Conservation (phyloP, 2,329 filamentous ascomycete genomes). For the Phialocephala subalpina region DNA sequence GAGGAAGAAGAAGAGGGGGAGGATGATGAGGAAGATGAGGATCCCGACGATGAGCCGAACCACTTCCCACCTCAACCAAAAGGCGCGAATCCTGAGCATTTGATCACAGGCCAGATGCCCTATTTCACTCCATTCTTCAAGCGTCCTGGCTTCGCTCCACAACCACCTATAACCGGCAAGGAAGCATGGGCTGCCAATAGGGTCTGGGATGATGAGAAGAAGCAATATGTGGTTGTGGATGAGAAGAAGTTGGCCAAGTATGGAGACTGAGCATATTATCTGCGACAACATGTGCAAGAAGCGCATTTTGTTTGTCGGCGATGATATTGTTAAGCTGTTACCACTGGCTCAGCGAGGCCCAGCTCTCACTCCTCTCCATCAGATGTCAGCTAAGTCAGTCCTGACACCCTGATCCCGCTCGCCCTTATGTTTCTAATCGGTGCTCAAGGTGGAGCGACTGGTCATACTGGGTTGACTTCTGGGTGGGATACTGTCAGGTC, state of each 20-base stretch:
- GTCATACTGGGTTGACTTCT: too few relatives aligned
- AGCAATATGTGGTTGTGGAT: background rate
- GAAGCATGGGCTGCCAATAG: background rate
- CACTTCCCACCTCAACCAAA: background rate
- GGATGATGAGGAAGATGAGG: background rate
- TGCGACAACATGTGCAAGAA: too few relatives aligned
- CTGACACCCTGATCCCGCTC: too few relatives aligned
- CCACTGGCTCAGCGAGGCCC: background rate
- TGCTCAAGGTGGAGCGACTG: too few relatives aligned
- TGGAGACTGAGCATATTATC: background rate
- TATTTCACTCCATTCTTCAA: background rate
- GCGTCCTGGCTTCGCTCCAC: background rate
- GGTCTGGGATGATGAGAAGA: background rate
- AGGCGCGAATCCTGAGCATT: background rate
- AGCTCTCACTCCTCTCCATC: too few relatives aligned
- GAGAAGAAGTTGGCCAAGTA: background rate
- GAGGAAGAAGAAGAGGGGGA: background rate
- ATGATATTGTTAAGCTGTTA: too few relatives aligned
- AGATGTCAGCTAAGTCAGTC: too few relatives aligned
- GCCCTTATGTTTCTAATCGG: too few relatives aligned
- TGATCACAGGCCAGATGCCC: background rate
- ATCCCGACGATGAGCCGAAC: background rate
- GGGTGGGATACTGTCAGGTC: too few relatives aligned
- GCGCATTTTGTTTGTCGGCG: too few relatives aligned
- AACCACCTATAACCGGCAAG: background rate